These are phyloP conservation scores for Agaricus sinodeliciosus DNA, from an alignment of 768 basidiomycete species.

Conservation along the genomic window DNA sequence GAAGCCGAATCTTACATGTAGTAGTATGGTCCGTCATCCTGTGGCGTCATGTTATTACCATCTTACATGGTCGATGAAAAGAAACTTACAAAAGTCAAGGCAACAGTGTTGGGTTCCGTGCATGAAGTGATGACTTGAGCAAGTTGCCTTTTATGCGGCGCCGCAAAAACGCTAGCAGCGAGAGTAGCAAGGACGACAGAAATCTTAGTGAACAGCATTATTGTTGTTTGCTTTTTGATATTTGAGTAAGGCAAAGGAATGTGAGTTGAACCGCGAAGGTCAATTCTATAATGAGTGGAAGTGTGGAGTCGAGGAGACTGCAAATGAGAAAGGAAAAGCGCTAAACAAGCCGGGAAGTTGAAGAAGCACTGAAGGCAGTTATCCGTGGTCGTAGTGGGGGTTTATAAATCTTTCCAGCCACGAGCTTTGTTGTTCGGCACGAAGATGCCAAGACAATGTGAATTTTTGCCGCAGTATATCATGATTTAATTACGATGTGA, in stretches of 20 bases:
- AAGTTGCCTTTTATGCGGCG: slow-evolving; percentile 13
- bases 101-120: slow-evolving; percentile 30
- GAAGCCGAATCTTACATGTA: slow-evolving; percentile 22
- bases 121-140: slow-evolving; percentile 29
- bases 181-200: slow-evolving; percentile 9
- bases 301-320: not conserved
- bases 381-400: no score
- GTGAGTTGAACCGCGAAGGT: not conserved
- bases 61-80: not conserved
- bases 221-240: not conserved
- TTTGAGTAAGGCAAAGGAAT: not conserved
- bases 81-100: slow-evolving; percentile 33
- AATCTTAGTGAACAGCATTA: slow-evolving; percentile 2
- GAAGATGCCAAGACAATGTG: no score
- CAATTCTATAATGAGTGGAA: not conserved
- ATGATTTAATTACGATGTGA: no score
- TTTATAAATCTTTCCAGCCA: no score
- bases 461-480: no score
- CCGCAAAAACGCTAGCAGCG: slow-evolving; percentile 10
- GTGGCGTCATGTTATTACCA: not conserved
- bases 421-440: no score
- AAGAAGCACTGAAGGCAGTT: no score
- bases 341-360: no score
- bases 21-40: slow-evolving; percentile 39
- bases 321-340: not conserved